phyloP scores from a whole-genome alignment of 2,329 filamentous ascomycete species.

The Ceratocystis cacaofunesta region DNA sequence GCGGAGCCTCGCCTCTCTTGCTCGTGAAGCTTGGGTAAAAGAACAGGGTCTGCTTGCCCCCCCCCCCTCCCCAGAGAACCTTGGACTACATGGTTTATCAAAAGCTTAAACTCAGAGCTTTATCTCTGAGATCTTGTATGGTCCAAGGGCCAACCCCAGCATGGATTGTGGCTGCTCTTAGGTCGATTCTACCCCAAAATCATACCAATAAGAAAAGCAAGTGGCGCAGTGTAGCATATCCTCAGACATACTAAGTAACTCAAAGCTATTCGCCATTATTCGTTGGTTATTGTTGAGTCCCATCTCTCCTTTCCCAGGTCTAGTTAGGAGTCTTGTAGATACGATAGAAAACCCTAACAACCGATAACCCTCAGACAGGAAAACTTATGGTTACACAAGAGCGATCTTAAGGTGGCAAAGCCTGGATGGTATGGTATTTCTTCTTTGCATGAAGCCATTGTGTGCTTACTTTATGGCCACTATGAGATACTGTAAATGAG shows the following conservation, averaged over 20 bases:
- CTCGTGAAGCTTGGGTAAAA: neutral
- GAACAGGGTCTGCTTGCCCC: neutral
- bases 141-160: neutral
- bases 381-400: neutral
- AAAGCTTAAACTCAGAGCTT: neutral
- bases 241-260: neutral
- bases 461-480: no score
- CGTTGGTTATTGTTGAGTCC: neutral
- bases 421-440: no score
- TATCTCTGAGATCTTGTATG: neutral
- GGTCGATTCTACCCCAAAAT: neutral
- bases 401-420: neutral
- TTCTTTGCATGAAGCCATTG: no score
- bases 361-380: neutral
- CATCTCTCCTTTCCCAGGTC: neutral
- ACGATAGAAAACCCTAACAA: neutral
- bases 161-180: neutral
- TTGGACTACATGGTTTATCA: neutral
- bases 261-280: neutral
- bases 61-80: neutral
- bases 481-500: no score
- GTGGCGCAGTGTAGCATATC: neutral
- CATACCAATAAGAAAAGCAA: neutral
- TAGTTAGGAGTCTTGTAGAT: neutral
- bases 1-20: neutral